Conservation (phyloP, 805 yeast species). For the Tetrapisispora namnaoensis region DNA sequence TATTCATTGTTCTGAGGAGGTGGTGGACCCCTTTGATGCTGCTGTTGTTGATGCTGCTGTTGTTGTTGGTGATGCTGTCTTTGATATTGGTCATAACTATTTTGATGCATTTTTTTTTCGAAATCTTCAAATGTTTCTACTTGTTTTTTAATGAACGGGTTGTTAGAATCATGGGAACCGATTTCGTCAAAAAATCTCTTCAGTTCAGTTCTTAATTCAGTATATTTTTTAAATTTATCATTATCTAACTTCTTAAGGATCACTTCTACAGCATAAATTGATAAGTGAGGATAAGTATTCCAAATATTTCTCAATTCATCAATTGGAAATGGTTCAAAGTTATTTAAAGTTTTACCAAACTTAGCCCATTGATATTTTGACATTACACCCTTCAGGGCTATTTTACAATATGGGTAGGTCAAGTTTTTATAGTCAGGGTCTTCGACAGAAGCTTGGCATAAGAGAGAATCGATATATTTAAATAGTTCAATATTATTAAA, state of each 20-base stretch:
- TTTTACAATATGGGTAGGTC: slow-evolving; percentile 15
- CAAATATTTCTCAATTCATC: slow-evolving; percentile 17
- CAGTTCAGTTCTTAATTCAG: slow-evolving; percentile 9
- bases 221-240: not conserved
- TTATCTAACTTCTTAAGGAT: slow-evolving; percentile 5
- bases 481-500: slow-evolving; percentile 12
- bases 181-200: slow-evolving; percentile 18
- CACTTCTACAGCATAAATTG: slow-evolving; percentile 16
- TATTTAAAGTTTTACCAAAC: slow-evolving; percentile 6
- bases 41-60: slow-evolving; percentile 31
- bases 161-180: slow-evolving; percentile 10
- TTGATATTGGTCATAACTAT: slow-evolving; percentile 40
- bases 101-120: slow-evolving; percentile 29
- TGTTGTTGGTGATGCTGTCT: slow-evolving; percentile 40
- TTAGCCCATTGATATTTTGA: slow-evolving; percentile 9
- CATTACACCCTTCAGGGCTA: slow-evolving; percentile 12
- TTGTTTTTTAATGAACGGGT: slow-evolving; percentile 17
- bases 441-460: slow-evolving; percentile 17
- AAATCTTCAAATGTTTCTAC: slow-evolving; percentile 30
- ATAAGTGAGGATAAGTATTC: slow-evolving; percentile 23
- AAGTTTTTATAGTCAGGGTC: slow-evolving; percentile 2
- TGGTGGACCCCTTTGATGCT: slow-evolving; percentile 20
- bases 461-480: slow-evolving; percentile 10
- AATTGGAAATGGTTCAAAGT: slow-evolving; percentile 10
- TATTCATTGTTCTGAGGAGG: slow-evolving; percentile 9